Evolutionary conservation across 371 early-diverging fungal species (phyloP).

Genomic region (Mortierella polycephala): DNA sequence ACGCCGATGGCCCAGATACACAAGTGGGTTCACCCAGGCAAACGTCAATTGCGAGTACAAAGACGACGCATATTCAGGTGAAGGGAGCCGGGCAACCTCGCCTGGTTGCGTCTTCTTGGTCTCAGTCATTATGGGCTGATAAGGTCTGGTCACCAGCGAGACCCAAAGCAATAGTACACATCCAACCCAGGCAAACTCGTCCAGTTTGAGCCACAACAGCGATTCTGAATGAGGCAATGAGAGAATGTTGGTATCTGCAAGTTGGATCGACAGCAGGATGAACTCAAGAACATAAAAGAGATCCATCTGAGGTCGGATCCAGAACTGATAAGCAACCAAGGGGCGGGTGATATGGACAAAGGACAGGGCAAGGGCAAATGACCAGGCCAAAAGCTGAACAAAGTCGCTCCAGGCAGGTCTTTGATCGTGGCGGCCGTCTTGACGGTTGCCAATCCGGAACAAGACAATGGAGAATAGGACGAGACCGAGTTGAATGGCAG

Average conservation of each 20-base stretch:
- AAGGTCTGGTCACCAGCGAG: slow-evolving; percentile 35
- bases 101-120: slow-evolving; percentile 24
- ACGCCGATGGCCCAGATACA: slow-evolving; percentile 61
- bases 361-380: slow-evolving; percentile 31
- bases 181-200: slow-evolving; percentile 18
- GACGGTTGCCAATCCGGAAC: slow-evolving; percentile 9
- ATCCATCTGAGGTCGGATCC: slow-evolving; percentile 52
- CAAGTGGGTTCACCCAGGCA: slow-evolving; percentile 62
- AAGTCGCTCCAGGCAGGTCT: slow-evolving; percentile 11
- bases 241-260: slow-evolving; percentile 12
- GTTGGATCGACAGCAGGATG: slow-evolving; percentile 6
- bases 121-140: slow-evolving; percentile 2
- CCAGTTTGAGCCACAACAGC: slow-evolving; percentile 38
- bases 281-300: slow-evolving; percentile 31
- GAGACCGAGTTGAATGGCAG: slow-evolving; percentile 38
- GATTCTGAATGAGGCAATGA: slow-evolving; percentile 8
- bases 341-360: slow-evolving; percentile 28
- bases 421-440: slow-evolving; percentile 4
- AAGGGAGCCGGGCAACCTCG: slow-evolving; percentile 54
- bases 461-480: slow-evolving; percentile 29
- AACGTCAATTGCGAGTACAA: slow-evolving; percentile 65
- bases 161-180: slow-evolving; percentile 27
- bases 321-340: slow-evolving; percentile 27
- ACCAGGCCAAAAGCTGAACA: slow-evolving; percentile 27
- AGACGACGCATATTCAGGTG: slow-evolving; percentile 64